These are phyloP conservation scores for Naegleria gruberi DNA, from an alignment of 208 protist genomes.

Conservation along the genomic window DNA sequence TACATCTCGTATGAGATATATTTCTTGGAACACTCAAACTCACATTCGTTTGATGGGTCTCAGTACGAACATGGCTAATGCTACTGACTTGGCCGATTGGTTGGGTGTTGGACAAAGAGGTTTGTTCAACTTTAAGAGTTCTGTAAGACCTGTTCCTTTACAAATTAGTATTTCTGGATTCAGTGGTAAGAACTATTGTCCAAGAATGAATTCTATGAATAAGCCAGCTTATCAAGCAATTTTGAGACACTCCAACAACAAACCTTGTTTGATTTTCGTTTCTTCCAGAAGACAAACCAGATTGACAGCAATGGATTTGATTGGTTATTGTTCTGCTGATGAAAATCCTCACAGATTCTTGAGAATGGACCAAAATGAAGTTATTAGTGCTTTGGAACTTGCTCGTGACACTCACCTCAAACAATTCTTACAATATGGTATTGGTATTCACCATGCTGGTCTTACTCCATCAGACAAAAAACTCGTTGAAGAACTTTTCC, in stretches of 20 bases:
- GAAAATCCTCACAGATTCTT: constrained; percentile 84
- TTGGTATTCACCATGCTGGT: constrained; percentile 98
- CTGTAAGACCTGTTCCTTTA: constrained; percentile 94
- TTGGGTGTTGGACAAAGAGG: constrained; percentile 84
- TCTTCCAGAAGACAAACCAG: constrained; percentile 95
- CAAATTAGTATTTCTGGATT: constrained; percentile 91
- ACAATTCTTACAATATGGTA: constrained; percentile 93
- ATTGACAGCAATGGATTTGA: constrained; percentile 95
- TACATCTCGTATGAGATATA: constrained; percentile 96
- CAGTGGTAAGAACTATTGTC: constrained; percentile 92
- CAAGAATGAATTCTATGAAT: constrained; percentile 99
- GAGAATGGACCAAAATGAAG: constrained; percentile 70
- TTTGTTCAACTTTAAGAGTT: constrained; percentile 97
- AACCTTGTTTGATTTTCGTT: constrained; percentile 98
- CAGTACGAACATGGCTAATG: constrained; percentile 98
- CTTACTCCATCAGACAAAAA: constrained; percentile 66
- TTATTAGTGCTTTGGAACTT: constrained; percentile 55
- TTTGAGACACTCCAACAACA: constrained; percentile 53
- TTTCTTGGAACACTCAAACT: constrained; percentile 76
- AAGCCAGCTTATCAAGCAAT: constrained; percentile 97
- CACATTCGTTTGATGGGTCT: constrained; percentile 94
- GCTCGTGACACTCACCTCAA: constrained; percentile 76
- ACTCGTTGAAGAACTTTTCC: constrained; percentile 87
- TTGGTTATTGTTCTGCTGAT: constrained; percentile 80
- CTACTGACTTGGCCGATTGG: constrained; percentile 93